phyloP scores from a whole-genome alignment of 2,329 filamentous ascomycete genomes.

The Chaetomium sp. region DNA sequence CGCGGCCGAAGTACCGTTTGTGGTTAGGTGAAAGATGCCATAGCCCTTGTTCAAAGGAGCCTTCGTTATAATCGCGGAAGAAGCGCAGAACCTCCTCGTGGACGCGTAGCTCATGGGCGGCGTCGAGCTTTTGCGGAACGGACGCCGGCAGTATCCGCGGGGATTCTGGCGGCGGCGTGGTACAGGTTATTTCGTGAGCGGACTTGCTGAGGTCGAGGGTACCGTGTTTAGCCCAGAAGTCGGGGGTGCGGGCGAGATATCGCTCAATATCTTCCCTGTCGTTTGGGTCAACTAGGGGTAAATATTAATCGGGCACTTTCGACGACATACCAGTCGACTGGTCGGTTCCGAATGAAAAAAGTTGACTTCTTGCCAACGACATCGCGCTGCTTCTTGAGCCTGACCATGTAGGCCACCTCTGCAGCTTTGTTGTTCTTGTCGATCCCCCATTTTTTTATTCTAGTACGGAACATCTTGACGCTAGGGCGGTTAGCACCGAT shows the following conservation, averaged over 20 bases:
- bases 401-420: slow-evolving; percentile 37
- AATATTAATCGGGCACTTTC: background rate
- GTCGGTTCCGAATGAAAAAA: slow-evolving; percentile 36
- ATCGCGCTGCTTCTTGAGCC: slow-evolving; percentile 35
- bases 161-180: slow-evolving; percentile 33
- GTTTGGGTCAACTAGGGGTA: background rate
- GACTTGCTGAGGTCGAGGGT: slow-evolving; percentile 27
- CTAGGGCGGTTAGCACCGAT: slow-evolving; percentile 21
- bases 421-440: slow-evolving; percentile 40
- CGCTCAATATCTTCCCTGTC: slow-evolving; percentile 34
- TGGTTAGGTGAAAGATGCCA: slow-evolving; percentile 28
- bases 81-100: slow-evolving; percentile 32
- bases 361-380: slow-evolving; percentile 34
- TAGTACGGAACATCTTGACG: slow-evolving; percentile 42
- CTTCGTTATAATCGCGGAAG: slow-evolving; percentile 34
- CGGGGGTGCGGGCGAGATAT: slow-evolving; percentile 37
- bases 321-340: slow-evolving; percentile 35
- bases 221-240: slow-evolving; percentile 29
- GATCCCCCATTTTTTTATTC: slow-evolving; percentile 41
- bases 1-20: slow-evolving; percentile 21
- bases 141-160: background rate
- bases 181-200: slow-evolving; percentile 33
- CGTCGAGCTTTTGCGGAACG: slow-evolving; percentile 23
- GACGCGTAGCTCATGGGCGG: slow-evolving; percentile 23
- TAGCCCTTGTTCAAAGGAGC: slow-evolving; percentile 30